Conservation (phyloP, 345 rosid genomes). For the Rhodomyrtus tomentosa region DNA sequence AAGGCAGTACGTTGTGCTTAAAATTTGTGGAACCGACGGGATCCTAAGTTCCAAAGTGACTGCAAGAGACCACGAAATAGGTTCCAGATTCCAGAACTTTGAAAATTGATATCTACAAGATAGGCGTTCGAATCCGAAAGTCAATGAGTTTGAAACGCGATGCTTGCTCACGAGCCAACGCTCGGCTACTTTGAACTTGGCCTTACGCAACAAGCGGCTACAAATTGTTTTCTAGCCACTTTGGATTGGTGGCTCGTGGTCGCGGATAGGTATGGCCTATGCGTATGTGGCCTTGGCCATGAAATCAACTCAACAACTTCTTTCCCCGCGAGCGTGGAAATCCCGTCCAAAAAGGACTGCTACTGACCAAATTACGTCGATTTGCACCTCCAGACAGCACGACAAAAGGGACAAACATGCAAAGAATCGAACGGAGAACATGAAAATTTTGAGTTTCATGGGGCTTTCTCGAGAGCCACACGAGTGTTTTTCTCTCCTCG, state of each 20-base stretch:
- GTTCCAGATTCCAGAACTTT: background rate
- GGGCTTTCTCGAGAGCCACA: background rate
- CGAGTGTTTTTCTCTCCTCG: background rate
- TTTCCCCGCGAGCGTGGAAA: background rate
- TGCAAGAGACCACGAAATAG: accelerated
- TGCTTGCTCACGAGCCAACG: background rate
- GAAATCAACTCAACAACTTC: background rate
- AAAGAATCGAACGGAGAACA: background rate
- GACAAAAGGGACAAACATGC: background rate
- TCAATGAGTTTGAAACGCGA: background rate
- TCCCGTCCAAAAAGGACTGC: background rate
- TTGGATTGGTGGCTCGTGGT: background rate
- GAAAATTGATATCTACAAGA: too few relatives aligned
- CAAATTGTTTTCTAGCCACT: background rate
- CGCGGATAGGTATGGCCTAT: too few relatives aligned
- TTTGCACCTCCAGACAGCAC: background rate
- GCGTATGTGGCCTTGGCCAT: too few relatives aligned
- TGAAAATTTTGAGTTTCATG: background rate
- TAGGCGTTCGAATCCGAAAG: background rate
- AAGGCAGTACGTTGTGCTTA: background rate
- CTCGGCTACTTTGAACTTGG: background rate
- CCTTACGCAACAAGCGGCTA: background rate
- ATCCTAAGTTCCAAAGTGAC: background rate
- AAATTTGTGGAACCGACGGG: background rate
- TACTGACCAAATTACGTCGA: background rate